Base-by-base conservation (phyloP, 768 basidiomycete genomes). In the Naganishia vishniacii region DNA sequence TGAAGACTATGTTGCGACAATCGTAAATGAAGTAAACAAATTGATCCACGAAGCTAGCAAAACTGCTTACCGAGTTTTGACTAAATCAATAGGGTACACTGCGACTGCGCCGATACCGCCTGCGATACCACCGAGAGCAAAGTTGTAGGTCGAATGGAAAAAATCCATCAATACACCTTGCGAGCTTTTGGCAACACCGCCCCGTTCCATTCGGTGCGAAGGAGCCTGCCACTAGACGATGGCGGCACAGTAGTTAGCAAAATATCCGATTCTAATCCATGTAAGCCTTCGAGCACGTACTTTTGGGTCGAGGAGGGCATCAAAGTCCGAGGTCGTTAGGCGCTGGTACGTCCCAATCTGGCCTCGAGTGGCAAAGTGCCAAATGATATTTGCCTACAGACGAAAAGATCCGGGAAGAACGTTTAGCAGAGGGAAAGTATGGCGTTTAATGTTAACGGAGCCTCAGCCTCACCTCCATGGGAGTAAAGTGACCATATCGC, bases 341-440 rank as follows among this genome's bases (percentile, higher is more conserved):
- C 91, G 83, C 71, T 86, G 84, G 48, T 80, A 80, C 0, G 73
- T 64, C 15, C 68, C 70, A 3, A 81, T 79, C 47, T 81, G 80
- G 15, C 92, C 93, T 48, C 91, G 84, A 13, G 89, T 86, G 28
- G 92, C 92, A 79, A 97, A 98, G 77, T 99, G 94, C 80, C 97
- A 99, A 72, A 99, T 86, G 72, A 98, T 95, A 59, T 88, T 73
- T 28, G 75, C 77, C 53, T 56, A 56, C 7, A 5, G n/a, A 15
- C 68, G 73, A 34, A 9, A 15, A 9, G 7, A 7, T 31, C 20
- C 65, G 37, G 12, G 28, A 32, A 11, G 51, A 16, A 31, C 18
- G n/a, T n/a, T n/a, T n/a, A n/a, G n/a, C n/a, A n/a, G n/a, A n/a
- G n/a, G n/a, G n/a, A n/a, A n/a, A n/a, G n/a, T n/a, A n/a, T n/a